Percentiles rank a stretch among this genome's conserved stretches.
These are phyloP conservation scores for Blepharisma undulans DNA, from an alignment of 169 alveolate species.

Conservation along the genomic window DNA sequence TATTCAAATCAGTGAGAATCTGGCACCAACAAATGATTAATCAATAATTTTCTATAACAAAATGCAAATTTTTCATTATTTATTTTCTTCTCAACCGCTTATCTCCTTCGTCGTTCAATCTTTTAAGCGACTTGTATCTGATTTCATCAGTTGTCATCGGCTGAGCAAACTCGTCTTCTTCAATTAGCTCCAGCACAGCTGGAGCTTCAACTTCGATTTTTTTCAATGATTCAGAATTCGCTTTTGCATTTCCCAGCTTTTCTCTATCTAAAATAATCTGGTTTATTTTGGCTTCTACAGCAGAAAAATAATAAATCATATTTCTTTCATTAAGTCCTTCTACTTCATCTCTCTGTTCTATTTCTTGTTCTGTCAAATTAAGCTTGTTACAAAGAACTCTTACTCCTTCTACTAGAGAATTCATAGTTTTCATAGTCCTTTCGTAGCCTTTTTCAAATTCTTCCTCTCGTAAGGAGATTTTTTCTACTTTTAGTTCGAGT, in stretches of 20 bases:
- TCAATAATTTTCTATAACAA: not conserved
- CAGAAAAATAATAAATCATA: constrained; percentile 53
- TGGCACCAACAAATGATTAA: not conserved
- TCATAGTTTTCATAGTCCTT: constrained; percentile 58
- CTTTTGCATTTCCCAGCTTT: not conserved
- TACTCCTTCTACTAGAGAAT: constrained; percentile 56
- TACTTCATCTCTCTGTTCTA: constrained; percentile 45
- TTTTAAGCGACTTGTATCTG: not conserved
- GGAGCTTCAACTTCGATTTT: constrained; percentile 2
- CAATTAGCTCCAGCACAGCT: not conserved
- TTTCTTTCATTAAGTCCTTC: constrained; percentile 45
- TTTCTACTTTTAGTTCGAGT: constrained; percentile 74
- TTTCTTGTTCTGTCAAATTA: constrained; percentile 37
- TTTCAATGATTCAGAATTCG: not conserved
- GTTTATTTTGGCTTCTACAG: constrained; percentile 56
- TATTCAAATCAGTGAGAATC: not conserved
- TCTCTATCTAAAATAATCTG: constrained; percentile 45
- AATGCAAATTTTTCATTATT: not conserved
- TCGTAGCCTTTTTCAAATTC: constrained; percentile 74
- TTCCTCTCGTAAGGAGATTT: constrained; percentile 74
- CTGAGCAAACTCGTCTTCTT: constrained; percentile 27
- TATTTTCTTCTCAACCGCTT: constrained; percentile 3
- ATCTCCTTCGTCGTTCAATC: not conserved
- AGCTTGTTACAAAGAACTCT: constrained; percentile 51
- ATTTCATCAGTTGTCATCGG: constrained; percentile 33